A percentile compares a stretch with the other conserved stretches of the same genome.
phyloP scores from a whole-genome alignment of 1,139 yeast species.

The Hyphopichia wangnamkhiaoensis region DNA sequence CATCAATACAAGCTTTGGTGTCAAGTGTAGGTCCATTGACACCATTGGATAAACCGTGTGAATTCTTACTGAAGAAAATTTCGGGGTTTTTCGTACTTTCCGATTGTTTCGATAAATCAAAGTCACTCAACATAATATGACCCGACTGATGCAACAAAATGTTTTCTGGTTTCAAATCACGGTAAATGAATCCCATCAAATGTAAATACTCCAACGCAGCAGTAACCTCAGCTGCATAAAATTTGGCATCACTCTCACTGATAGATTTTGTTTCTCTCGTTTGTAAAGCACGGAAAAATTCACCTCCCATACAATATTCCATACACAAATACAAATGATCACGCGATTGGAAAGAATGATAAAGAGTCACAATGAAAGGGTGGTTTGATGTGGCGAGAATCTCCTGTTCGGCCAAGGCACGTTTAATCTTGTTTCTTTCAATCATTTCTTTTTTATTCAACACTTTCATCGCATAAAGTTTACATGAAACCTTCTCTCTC shows the following conservation, averaged over 20 bases:
- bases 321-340: slow-evolving; percentile 92
- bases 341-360: slow-evolving; percentile 94
- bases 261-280: slow-evolving; percentile 86
- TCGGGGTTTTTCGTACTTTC: slow-evolving; percentile 64
- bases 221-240: slow-evolving; percentile 95
- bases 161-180: slow-evolving; percentile 95
- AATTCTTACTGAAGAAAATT: slow-evolving; percentile 35
- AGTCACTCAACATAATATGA: slow-evolving; percentile 96
- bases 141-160: slow-evolving; percentile 92
- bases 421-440: slow-evolving; percentile 87
- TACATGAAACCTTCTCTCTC: slow-evolving; percentile 72
- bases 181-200: slow-evolving; percentile 92
- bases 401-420: slow-evolving; percentile 96
- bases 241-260: slow-evolving; percentile 83
- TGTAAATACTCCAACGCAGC: slow-evolving; percentile 96
- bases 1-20: slow-evolving; percentile 92
- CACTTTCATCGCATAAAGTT: slow-evolving; percentile 90
- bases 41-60: slow-evolving; percentile 21
- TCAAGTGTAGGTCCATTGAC: slow-evolving; percentile 54
- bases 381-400: slow-evolving; percentile 93
- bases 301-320: slow-evolving; percentile 99
- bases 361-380: slow-evolving; percentile 94
- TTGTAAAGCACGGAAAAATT: slow-evolving; percentile 93
- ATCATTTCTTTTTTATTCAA: slow-evolving; percentile 91
- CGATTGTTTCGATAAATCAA: slow-evolving; percentile 90